Evolutionary conservation across 2,329 filamentous ascomycete genomes (phyloP), one percentile per base, ranked within the genome.

Genomic region (Ceratocystis albifundus): DNA sequence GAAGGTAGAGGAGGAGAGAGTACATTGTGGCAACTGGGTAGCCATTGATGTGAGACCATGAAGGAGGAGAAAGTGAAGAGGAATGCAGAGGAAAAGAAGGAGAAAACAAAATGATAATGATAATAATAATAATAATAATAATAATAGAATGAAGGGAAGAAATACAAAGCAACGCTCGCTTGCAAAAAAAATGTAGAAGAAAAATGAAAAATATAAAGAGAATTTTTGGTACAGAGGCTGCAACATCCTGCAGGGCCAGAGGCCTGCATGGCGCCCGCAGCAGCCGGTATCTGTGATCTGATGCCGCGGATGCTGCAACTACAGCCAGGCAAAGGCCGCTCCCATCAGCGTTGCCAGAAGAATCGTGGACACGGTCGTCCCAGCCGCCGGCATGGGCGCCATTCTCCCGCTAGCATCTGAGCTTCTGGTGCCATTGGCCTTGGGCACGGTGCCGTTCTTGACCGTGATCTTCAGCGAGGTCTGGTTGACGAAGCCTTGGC

Each of bases 401-500:
- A 30, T 25, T 20, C n/a, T 63, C 41, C 36, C 55, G 7, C 45
- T 44, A 10, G 17, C 64, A 41, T 25, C 53, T 12, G 65, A 64
- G 12, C 46, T 17, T 55, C 28, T 55, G 28, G 30, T 41, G 48
- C 62, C 32, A n/a, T 63, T 62, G 7, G 62, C 64, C 50, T 67
- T 71, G 41, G 41, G 61, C 1, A 70, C 69, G 3, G 67, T 48
- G 22, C 64, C 68, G 22, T 69, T 73, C 0, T 71, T 70, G 1
- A 71, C 71, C 3, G 71, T 67, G 7, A 65, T 72, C 44, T 72
- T 74, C 0, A 82, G 78, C 3, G 45, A 48, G n/a, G 79, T 81
- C 50, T 77, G 75, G 69, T 85, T 86, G 68, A 83, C 82, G 70
- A 84, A 88, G 15, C 73, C 74, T 0, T 78, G 74, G 0, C 85